Evolutionary conservation across 139 green algal species (phyloP).

Genomic region (Tetradesmus lagerheimii): DNA sequence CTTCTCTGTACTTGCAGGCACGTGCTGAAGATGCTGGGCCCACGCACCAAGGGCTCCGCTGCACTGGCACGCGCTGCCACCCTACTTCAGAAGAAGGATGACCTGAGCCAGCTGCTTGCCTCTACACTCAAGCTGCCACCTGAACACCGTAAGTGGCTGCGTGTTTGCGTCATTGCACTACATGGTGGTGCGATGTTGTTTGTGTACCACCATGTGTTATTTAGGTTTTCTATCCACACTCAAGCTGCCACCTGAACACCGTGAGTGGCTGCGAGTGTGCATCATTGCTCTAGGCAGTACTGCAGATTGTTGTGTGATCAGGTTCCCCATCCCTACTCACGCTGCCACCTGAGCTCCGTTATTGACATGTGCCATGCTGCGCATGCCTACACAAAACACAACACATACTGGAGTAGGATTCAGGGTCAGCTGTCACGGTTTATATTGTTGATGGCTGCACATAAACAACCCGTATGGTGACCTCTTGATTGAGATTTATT

Average conservation of each 20-base stretch:
- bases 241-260: slow-evolving; percentile 37
- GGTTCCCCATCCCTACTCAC: background rate
- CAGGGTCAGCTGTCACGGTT: no score
- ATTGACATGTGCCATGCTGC: no score
- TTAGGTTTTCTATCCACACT: background rate
- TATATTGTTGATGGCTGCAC: no score
- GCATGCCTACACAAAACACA: no score
- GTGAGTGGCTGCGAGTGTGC: background rate
- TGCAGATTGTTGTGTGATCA: background rate
- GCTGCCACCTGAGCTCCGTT: slow-evolving; percentile 43
- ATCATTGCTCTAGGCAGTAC: no score
- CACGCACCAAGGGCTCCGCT: background rate
- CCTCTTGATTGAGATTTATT: no score
- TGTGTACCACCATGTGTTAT: no score
- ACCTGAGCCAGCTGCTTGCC: slow-evolving; percentile 25
- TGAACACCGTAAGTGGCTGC: slow-evolving; percentile 35
- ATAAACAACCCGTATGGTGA: no score
- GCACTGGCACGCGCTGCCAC: slow-evolving; percentile 47
- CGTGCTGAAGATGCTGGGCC: slow-evolving; percentile 27
- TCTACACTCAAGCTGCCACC: slow-evolving; percentile 31
- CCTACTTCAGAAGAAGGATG: slow-evolving; percentile 19
- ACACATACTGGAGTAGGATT: no score
- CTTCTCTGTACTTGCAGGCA: background rate
- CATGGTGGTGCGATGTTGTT: background rate
- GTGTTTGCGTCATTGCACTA: background rate